Evolutionary conservation across 2,329 filamentous ascomycete species (phyloP).

Genomic region (Bretziella fagacearum): DNA sequence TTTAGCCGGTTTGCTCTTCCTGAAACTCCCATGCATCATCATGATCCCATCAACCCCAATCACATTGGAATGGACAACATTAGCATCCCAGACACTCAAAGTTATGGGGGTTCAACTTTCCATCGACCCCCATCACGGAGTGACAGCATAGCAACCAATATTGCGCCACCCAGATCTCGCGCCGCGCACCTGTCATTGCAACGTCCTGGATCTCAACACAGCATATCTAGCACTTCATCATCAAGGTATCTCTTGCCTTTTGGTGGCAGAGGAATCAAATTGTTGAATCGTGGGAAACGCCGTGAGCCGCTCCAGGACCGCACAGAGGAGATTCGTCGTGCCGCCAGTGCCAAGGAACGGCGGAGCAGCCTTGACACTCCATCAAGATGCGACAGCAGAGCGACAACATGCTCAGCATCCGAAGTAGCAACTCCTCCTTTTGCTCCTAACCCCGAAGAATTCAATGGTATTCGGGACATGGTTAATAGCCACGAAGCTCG

Average conservation of each 20-base stretch:
- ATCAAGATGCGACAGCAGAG: constrained; percentile 8
- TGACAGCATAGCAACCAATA: constrained; percentile 16
- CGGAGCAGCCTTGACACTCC: neutral
- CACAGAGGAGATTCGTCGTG: constrained; percentile 15
- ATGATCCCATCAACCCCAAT: neutral
- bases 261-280: constrained; percentile 37
- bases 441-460: constrained; percentile 21
- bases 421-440: constrained; percentile 14
- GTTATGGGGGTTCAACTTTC: constrained; percentile 31
- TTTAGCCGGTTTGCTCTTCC: neutral
- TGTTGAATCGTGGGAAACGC: constrained; percentile 27
- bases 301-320: constrained; percentile 22
- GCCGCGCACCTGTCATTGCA: constrained; percentile 17
- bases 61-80: neutral
- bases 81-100: constrained; percentile 39
- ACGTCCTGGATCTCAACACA: constrained; percentile 36
- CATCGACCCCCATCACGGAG: constrained; percentile 1
- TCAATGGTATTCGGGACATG: constrained; percentile 33
- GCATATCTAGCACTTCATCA: constrained; percentile 33
- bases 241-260: constrained; percentile 37
- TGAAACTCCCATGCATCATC: neutral
- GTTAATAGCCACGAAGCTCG: constrained; percentile 46
- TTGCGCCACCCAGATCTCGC: constrained; percentile 22
- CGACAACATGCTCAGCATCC: constrained; percentile 17
- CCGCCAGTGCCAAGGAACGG: neutral